Base-by-base conservation (phyloP, 2,329 filamentous ascomycete species). In the Alternaria arbusti region DNA sequence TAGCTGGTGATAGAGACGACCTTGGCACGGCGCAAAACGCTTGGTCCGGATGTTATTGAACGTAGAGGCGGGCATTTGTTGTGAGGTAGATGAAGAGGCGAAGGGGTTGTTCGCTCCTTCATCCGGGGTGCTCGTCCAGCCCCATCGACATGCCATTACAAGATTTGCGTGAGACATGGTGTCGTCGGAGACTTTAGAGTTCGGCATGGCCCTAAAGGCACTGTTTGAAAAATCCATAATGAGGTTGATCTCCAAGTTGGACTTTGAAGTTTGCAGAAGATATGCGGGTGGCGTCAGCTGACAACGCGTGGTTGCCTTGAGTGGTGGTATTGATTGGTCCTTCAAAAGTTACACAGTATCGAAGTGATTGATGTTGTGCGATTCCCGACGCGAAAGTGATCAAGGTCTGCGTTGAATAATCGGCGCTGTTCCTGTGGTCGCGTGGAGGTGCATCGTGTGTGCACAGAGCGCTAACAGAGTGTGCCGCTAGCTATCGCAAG, bases 1-100 rank as follows among this genome's bases (percentile, higher is more conserved):
- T 5, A 79, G 73, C 55, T 79, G 77, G 46, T 79, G 78, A 40
- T 79, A 79, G 8, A 78, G 71, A 7, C 75, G 75, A 11, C 76
- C 76, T 57, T 75, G 74, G 54, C 78, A 79, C 20, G 75, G 71
- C 25, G 71, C 70, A 51, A 78, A 74, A 25, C 76, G 75, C 57
- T 74, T 77, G 55, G 69, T 68, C 15, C 70, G 72, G 7, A 70
- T 63, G 46, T 70, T 70, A 28, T 70, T 68, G 55, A 71, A 68
- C 4, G 63, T 58, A 3, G 69, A 68, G 8, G 47, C 36, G 25
- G 66, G 57, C 20, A 63, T 45, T 45, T 59, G 63, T 59, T 63
- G 55, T 17, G 63, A 60, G 43, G 58, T 52, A 30, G 49, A 46
- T 32, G 64, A 60, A 20, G 59, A 51, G 23, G 44, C 28, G 26